Base-by-base conservation (phyloP, 495 filamentous ascomycete species). In the Lasiosphaeria miniovina region DNA sequence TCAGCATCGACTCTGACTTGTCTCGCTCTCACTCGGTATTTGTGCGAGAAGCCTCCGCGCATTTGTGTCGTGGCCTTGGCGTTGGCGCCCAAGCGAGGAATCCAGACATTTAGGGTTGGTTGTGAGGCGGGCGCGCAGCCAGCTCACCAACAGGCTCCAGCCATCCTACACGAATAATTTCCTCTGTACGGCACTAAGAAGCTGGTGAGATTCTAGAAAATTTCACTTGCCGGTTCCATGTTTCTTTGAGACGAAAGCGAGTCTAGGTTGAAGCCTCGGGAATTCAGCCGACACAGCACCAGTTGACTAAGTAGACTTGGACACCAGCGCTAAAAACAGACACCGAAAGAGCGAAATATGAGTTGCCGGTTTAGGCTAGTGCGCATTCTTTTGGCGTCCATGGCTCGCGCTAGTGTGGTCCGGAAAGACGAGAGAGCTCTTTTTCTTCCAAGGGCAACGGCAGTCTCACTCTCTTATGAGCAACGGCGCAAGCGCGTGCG, bases 1-100 rank as follows among this genome's bases (percentile, higher is more conserved):
- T 41, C 12, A 12, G 8, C 38, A 8, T 36, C 49, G 49, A 46
- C 60, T 62, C 49, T 58, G 55, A 62, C 60, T 58, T 49, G 60
- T 62, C 60, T 62, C 54, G 58, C 48, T 46, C 43, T 46, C 43
- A 46, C 43, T 46, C 15, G 43, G 43, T n/a, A n/a, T n/a, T n/a
- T 5, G 12, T 6, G 6, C 12, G 12, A 43, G 32, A 49, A n/a
- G 57, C 59, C 31, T 31, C 52, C 31, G 48, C 48, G 15, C 5
- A 46, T 7, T 1, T 4, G 53, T 11, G 48, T 45, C 45, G 41
- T 40, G 52, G 40, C 33, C 58, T 55, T 48, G 52, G 36, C 36
- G 51, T 51, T 15, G 32, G 43, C 49, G 58, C 58, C 41, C 43
- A 50, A 60, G 58, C 12, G 49, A 11, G 12, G 12, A 46, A 46